Evolutionary conservation across 805 yeast species (phyloP).

Genomic region (Starmerella stigmatis): DNA sequence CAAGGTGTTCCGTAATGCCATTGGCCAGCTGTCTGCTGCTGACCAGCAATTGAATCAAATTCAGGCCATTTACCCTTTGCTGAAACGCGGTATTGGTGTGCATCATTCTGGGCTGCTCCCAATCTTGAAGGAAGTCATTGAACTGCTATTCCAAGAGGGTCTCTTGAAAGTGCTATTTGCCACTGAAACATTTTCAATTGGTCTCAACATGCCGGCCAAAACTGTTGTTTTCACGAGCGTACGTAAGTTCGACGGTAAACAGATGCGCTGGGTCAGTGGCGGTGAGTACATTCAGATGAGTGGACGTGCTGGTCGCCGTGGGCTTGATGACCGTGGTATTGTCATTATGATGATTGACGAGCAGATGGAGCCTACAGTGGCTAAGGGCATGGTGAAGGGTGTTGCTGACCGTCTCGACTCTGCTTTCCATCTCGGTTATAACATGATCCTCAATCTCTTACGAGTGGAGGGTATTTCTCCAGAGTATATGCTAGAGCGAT

Average conservation of each 20-base stretch:
- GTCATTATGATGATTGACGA: slow-evolving; percentile 99
- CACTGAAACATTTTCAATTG: slow-evolving; percentile 96
- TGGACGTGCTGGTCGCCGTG: slow-evolving; percentile 99
- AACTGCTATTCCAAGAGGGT: slow-evolving; percentile 94
- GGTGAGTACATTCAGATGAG: slow-evolving; percentile 99
- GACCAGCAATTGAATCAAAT: slow-evolving; percentile 93
- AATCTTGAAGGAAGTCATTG: slow-evolving; percentile 86
- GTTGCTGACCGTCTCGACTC: slow-evolving; percentile 96
- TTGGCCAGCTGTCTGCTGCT: slow-evolving; percentile 73
- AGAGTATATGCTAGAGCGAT: slow-evolving; percentile 88
- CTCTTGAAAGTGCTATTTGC: slow-evolving; percentile 89
- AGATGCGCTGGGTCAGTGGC: slow-evolving; percentile 97
- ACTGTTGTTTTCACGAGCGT: slow-evolving; percentile 97
- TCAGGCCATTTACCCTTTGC: slow-evolving; percentile 75
- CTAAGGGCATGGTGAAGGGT: slow-evolving; percentile 99
- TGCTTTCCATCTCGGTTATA: slow-evolving; percentile 94
- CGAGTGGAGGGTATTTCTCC: slow-evolving; percentile 98
- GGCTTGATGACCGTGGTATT: slow-evolving; percentile 97
- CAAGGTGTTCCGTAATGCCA: slow-evolving; percentile 84
- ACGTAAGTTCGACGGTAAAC: slow-evolving; percentile 96
- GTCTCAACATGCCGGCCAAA: slow-evolving; percentile 98
- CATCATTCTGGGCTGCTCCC: slow-evolving; percentile 96
- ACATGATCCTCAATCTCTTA: slow-evolving; percentile 89
- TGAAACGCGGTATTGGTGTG: slow-evolving; percentile 94
- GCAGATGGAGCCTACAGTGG: slow-evolving; percentile 98